Evolutionary conservation across 768 basidiomycete genomes (phyloP).

Genomic region (Leccinum variicolor): DNA sequence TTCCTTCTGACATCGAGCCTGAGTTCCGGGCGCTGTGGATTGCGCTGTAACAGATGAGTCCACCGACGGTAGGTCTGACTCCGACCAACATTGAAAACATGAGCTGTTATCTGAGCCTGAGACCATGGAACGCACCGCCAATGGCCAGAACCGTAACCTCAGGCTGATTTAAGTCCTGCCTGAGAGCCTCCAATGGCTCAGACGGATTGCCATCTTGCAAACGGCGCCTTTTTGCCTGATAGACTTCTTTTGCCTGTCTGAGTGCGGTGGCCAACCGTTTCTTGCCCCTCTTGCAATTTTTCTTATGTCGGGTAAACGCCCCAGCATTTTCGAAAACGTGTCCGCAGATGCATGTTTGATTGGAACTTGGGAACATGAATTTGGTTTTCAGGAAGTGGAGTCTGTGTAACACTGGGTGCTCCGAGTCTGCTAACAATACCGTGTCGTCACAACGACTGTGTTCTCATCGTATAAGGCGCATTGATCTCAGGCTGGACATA

Average conservation of each 20-base stretch:
- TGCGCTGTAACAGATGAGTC: no score
- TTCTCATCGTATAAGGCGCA: no score
- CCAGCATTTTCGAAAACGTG: no score
- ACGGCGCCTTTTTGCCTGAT: neutral
- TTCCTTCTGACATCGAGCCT: neutral
- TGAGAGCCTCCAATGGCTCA: neutral
- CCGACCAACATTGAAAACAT: neutral
- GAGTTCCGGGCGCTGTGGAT: neutral
- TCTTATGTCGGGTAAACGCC: neutral
- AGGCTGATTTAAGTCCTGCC: neutral
- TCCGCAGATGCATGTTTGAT: neutral
- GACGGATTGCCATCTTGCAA: neutral
- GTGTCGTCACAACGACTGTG: constrained; percentile 7
- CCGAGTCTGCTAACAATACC: no score
- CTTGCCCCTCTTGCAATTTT: neutral
- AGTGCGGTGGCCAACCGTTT: neutral
- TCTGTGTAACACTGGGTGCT: neutral
- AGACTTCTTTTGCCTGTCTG: neutral
- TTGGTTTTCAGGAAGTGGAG: neutral
- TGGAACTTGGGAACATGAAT: neutral
- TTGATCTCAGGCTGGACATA: no score
- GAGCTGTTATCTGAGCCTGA: neutral
- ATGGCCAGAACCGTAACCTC: neutral
- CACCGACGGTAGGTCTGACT: no score
- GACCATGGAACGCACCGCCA: neutral